These are phyloP conservation scores for Lactarius indigo DNA, from an alignment of 768 basidiomycete species.

Conservation along the genomic window DNA sequence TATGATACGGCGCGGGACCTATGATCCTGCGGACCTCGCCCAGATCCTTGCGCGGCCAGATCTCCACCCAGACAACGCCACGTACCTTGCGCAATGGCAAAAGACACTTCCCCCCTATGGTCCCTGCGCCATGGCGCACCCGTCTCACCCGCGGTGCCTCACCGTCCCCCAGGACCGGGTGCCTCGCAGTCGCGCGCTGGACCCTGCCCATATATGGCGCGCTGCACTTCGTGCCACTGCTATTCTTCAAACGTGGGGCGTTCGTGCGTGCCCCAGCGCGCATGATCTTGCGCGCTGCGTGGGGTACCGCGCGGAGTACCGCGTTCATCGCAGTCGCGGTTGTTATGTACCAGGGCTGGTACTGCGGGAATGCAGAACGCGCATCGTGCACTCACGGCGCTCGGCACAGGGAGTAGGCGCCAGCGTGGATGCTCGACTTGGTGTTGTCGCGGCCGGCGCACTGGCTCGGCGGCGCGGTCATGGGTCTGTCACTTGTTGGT, in stretches of 20 bases:
- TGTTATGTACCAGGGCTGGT: slow-evolving; percentile 70
- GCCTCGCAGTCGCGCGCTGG: slow-evolving; percentile 76
- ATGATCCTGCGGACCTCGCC: slow-evolving; percentile 58
- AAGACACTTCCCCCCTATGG: slow-evolving; percentile 43
- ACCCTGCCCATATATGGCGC: slow-evolving; percentile 85
- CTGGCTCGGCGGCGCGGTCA: slow-evolving; percentile 67
- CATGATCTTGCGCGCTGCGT: slow-evolving; percentile 59
- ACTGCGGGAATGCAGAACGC: slow-evolving; percentile 65
- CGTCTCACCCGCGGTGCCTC: slow-evolving; percentile 58
- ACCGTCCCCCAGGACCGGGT: slow-evolving; percentile 66
- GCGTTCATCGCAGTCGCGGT: slow-evolving; percentile 86
- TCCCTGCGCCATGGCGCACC: slow-evolving; percentile 77
- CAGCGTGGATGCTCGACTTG: slow-evolving; percentile 47
- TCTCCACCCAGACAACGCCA: slow-evolving; percentile 49
- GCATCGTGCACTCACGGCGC: slow-evolving; percentile 43
- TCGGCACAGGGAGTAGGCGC: slow-evolving; percentile 34
- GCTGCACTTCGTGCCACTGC: slow-evolving; percentile 81
- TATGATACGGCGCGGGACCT: slow-evolving; percentile 54
- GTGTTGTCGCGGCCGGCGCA: slow-evolving; percentile 69
- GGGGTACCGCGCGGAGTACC: slow-evolving; percentile 78
- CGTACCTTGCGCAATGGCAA: slow-evolving; percentile 42
- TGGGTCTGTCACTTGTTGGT: slow-evolving; percentile 82
- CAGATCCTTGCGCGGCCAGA: slow-evolving; percentile 47
- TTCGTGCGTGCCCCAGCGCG: slow-evolving; percentile 63
- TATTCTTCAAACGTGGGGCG: slow-evolving; percentile 72